phyloP scores from a whole-genome alignment of 768 basidiomycete genomes.

The Calocybe indica region DNA sequence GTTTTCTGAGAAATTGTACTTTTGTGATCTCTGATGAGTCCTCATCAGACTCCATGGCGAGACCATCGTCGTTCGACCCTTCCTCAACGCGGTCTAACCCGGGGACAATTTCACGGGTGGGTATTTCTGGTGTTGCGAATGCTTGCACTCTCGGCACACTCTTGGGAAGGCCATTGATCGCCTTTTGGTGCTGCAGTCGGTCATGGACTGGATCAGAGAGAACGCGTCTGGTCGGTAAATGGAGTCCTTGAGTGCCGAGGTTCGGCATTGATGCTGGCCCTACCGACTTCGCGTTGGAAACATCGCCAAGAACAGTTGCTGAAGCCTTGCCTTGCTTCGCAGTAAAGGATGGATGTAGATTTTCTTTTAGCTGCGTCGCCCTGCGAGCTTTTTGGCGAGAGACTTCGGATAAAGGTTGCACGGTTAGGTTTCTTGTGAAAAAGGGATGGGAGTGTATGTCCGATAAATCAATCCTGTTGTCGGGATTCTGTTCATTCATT shows the following conservation, averaged over 20 bases:
- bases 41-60: background rate
- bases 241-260: background rate
- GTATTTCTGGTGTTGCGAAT: too few species aligned
- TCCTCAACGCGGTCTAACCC: too few species aligned
- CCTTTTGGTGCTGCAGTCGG: too few species aligned
- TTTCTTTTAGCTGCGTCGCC: too few species aligned
- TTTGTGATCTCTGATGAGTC: slow-evolving; percentile 1
- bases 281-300: slow-evolving; percentile 14
- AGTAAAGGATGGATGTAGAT: too few species aligned
- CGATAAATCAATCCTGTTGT: slow-evolving; percentile 11
- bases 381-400: too few species aligned
- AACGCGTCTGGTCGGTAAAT: slow-evolving; percentile 16
- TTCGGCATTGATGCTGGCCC: too few species aligned
- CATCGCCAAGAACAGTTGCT: slow-evolving; percentile 7
- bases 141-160: too few species aligned
- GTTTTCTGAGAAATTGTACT: background rate
- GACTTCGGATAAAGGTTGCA: background rate
- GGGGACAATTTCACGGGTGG: too few species aligned
- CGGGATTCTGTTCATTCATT: slow-evolving; percentile 7
- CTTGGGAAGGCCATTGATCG: too few species aligned
- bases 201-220: slow-evolving; percentile 25
- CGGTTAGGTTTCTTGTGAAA: slow-evolving; percentile 4
- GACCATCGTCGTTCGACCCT: too few species aligned
- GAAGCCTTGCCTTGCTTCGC: slow-evolving; percentile 1
- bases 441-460: slow-evolving; percentile 10